A percentile compares a stretch with the other conserved stretches of the same genome.
These are phyloP conservation scores for Pascua guehoae DNA, from an alignment of 1,284 basidiomycete species.

Conservation along the genomic window DNA sequence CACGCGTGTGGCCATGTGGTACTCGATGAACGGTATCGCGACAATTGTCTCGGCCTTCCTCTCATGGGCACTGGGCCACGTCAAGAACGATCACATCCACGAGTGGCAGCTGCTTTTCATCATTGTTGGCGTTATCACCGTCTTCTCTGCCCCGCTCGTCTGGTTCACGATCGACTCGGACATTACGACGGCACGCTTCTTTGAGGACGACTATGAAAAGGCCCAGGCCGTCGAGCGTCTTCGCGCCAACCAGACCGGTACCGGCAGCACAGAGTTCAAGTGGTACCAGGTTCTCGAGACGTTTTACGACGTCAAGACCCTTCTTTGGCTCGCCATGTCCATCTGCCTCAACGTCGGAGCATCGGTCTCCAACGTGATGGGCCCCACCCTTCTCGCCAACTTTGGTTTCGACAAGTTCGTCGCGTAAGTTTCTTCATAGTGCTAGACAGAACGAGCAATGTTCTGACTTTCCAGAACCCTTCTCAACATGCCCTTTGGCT, in stretches of 20 bases:
- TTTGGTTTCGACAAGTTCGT: conserved; percentile 21
- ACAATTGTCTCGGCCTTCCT: conserved; percentile 42
- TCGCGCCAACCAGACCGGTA: conserved; percentile 49
- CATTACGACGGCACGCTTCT: conserved; percentile 44
- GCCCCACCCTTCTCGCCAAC: conserved; percentile 26
- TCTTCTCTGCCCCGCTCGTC: conserved; percentile 41
- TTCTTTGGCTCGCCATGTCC: conserved; percentile 43
- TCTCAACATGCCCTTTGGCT: conserved; percentile 50
- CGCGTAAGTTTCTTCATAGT: background rate
- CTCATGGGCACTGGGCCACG: conserved; percentile 41
- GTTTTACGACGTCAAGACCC: conserved; percentile 44
- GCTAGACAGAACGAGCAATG: too few relatives aligned
- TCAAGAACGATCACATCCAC: conserved; percentile 31
- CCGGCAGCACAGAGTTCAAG: conserved; percentile 43
- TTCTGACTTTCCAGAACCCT: conserved; percentile 21
- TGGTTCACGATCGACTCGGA: conserved; percentile 41
- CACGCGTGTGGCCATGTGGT: conserved; percentile 43
- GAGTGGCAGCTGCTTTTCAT: conserved; percentile 49
- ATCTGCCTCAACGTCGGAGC: conserved; percentile 44
- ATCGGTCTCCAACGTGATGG: conserved; percentile 37
- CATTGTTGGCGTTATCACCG: conserved; percentile 42
- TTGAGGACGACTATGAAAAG: conserved; percentile 41
- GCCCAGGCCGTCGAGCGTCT: conserved; percentile 49
- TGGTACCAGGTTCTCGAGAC: conserved; percentile 45
- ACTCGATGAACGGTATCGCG: conserved; percentile 46